Conservation (phyloP, 2,329 filamentous ascomycete genomes). For the Didymosphaeria variabile region DNA sequence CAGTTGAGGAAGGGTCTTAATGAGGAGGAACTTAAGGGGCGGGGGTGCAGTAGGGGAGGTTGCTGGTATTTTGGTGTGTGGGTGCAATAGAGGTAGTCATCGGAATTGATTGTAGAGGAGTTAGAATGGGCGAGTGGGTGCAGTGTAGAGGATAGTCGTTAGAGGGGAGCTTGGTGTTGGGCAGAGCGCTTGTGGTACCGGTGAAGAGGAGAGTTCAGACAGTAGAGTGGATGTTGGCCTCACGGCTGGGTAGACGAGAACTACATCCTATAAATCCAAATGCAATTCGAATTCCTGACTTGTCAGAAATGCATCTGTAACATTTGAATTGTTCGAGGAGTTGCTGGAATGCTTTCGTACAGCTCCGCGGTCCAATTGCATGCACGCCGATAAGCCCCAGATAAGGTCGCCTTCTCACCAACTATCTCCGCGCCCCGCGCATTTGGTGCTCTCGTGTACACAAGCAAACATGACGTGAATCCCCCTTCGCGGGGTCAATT, state of each 20-base stretch:
- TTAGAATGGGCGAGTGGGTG: neutral
- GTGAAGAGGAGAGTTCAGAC: neutral
- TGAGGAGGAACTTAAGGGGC: constrained; percentile 35
- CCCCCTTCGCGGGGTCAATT: neutral
- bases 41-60: neutral
- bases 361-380: neutral
- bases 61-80: too few species aligned
- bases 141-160: neutral
- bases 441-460: constrained; percentile 30
- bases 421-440: constrained; percentile 51
- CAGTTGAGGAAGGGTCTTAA: constrained; percentile 39
- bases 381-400: constrained; percentile 7
- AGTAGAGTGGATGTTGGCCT: neutral
- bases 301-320: too few species aligned
- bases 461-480: constrained; percentile 51
- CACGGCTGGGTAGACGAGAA: neutral
- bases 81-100: too few species aligned
- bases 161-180: neutral
- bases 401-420: constrained; percentile 5
- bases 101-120: too few species aligned
- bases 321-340: too few species aligned
- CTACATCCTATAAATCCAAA: too few species aligned
- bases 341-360: too few species aligned
- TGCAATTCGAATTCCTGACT: too few species aligned
- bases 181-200: neutral